These are phyloP conservation scores for Giardia muris DNA, from an alignment of 208 protist genomes.

Conservation along the genomic window DNA sequence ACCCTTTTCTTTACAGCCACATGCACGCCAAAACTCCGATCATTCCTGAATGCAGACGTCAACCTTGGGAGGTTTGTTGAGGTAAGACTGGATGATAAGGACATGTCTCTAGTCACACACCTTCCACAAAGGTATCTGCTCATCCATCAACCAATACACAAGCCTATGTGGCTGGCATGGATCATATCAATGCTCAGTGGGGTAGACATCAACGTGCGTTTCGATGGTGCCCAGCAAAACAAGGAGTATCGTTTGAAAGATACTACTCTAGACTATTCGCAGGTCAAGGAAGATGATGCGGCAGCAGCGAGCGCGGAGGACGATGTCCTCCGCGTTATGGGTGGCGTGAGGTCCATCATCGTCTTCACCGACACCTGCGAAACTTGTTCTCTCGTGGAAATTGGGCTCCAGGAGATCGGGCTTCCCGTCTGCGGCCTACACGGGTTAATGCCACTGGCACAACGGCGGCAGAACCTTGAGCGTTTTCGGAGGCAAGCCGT, in stretches of 20 bases:
- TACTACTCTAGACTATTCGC: not conserved
- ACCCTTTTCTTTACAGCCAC: constrained; percentile 38
- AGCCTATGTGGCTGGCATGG: not conserved
- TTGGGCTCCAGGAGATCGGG: not conserved
- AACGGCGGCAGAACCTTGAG: not conserved
- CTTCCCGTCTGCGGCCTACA: constrained; percentile 8
- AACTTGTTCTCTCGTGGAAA: not conserved
- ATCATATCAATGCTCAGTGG: not conserved
- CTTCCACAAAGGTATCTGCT: not conserved
- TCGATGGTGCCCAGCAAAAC: not conserved
- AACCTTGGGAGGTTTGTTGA: not conserved
- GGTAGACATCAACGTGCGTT: not conserved
- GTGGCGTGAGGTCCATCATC: not conserved
- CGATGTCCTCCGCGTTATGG: not conserved
- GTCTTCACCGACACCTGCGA: not conserved
- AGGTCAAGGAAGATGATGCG: no score
- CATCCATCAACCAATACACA: not conserved
- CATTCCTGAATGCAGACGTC: not conserved
- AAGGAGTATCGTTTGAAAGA: not conserved
- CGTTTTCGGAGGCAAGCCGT: not conserved
- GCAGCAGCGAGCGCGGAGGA: not conserved
- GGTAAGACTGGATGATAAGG: not conserved
- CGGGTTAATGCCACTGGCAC: not conserved
- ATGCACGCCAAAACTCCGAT: not conserved
- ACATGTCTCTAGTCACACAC: not conserved